Evolutionary conservation across 441 rosid genomes (phyloP).

Genomic region (Populus hybrid): DNA sequence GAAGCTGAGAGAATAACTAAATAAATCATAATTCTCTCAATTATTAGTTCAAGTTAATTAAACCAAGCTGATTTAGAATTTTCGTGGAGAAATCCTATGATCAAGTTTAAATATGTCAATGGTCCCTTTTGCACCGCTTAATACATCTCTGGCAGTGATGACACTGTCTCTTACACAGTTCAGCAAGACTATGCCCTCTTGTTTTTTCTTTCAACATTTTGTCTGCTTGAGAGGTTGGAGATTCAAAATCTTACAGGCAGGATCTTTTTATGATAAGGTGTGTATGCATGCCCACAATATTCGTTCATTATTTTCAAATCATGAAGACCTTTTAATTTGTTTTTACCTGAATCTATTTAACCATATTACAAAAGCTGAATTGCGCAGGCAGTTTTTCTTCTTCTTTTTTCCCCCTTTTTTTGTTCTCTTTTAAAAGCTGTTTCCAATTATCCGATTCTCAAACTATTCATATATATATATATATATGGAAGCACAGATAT

Average conservation of each 20-base stretch:
- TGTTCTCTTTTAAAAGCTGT: slow-evolving; percentile 4
- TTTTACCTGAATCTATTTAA: slow-evolving; percentile 2
- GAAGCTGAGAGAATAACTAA: too few relatives aligned
- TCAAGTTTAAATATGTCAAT: not conserved
- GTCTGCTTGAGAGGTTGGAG: not conserved
- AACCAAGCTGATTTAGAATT: too few relatives aligned
- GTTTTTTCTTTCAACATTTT: slow-evolving; percentile 34
- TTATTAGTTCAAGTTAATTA: too few relatives aligned
- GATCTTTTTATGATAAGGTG: not conserved
- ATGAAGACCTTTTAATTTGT: slow-evolving; percentile 14
- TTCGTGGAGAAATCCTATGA: not conserved
- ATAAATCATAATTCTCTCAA: too few relatives aligned
- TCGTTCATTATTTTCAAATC: not conserved
- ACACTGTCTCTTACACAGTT: slow-evolving; percentile 14
- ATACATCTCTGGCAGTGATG: slow-evolving; percentile 9
- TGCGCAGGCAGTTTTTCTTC: slow-evolving; percentile 5
- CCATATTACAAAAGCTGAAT: slow-evolving; percentile 15
- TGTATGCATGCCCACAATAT: not conserved
- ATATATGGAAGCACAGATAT: not conserved
- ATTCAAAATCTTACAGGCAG: slow-evolving; percentile 4
- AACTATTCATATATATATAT: not conserved
- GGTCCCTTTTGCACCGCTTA: not conserved
- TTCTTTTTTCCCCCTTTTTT: not conserved
- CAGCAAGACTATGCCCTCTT: slow-evolving; percentile 16
- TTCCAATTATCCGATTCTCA: not conserved